Evolutionary conservation across 2,329 filamentous ascomycete genomes (phyloP), one percentile per base, ranked within the genome.

Genomic region (Colletotrichum kahawae): DNA sequence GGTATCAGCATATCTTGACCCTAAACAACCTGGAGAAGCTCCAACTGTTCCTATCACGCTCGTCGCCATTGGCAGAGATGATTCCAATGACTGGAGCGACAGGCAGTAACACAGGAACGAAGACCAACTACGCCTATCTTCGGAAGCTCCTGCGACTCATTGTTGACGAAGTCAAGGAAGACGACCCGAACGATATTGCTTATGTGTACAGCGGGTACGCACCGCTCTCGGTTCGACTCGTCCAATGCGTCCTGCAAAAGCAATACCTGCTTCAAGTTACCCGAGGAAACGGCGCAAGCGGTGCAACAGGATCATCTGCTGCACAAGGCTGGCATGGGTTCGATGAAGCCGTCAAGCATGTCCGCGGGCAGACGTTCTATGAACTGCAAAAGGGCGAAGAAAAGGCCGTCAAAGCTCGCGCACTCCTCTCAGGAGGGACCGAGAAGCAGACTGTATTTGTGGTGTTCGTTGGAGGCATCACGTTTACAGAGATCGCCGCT

Each of bases 131-230:
- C 85, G 93, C 92, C 6, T 94, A 95, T 78, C 87, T 98, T 7
- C 93, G 97, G 70, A 98, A 97, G 83, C 93, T 93, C 76, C 90
- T 99, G 16, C 92, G 94, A 34, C 90, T 99, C 18, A 98, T 98
- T 82, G 94, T 98, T 71, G 97, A 99, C 82, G 97, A 98, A 82
- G 96, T 99, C 51, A 96, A 98, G 81, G 97, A 99, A 84, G 93
- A 97, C 74, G 94, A 97, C 62, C 97, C 97, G 4, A 95, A 97
- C 80, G 97, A 99, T 80, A 93, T 98, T 76, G 94, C 96, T n/a
- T 99, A 99, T 81, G 96, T 98, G 13, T 99, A 98, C 85, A 98
- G 95, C 77, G 97, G 97, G 67, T 99, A 98, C 82, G 97, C 97
- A 6, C 97, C 97, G 0, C 90, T 99, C 14, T 98, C 95, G 59